Percentiles rank a stretch among this genome's conserved stretches.
Conservation (phyloP, 2,329 filamentous ascomycete genomes). For the Ophiocordyceps camponoti-floridani region DNA sequence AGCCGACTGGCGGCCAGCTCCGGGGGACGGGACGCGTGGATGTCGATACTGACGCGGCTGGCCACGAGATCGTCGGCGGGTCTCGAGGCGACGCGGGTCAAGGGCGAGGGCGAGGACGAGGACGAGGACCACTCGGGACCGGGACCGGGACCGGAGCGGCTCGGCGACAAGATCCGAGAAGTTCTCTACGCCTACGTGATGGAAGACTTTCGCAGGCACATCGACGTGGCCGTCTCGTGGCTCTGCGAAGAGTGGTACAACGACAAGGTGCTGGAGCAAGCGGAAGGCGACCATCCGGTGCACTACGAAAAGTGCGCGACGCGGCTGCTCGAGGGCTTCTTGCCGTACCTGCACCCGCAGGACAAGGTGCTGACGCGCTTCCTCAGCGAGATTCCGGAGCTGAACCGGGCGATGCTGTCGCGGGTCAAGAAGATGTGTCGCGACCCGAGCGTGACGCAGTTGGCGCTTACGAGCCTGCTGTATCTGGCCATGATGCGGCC, state of each 20-base stretch:
- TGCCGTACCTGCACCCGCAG: slow-evolving; percentile 78
- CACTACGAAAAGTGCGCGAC: slow-evolving; percentile 69
- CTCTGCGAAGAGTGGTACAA: slow-evolving; percentile 97
- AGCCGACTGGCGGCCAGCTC: slow-evolving; percentile 69
- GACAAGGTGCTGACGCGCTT: slow-evolving; percentile 86
- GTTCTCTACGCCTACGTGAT: slow-evolving; percentile 71
- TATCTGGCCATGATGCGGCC: slow-evolving; percentile 53
- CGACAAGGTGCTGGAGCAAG: slow-evolving; percentile 37
- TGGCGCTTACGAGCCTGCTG: slow-evolving; percentile 45
- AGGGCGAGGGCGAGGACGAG: slow-evolving; percentile 43
- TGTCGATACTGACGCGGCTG: slow-evolving; percentile 69
- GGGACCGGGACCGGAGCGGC: slow-evolving; percentile 27
- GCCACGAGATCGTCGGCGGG: slow-evolving; percentile 63
- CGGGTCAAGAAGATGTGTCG: slow-evolving; percentile 51
- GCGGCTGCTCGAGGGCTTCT: slow-evolving; percentile 71
- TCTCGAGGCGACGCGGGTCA: slow-evolving; percentile 41
- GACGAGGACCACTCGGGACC: slow-evolving; percentile 22
- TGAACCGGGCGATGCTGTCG: slow-evolving; percentile 54
- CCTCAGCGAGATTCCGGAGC: slow-evolving; percentile 72
- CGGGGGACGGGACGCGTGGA: slow-evolving; percentile 78
- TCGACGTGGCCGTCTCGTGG: slow-evolving; percentile 85
- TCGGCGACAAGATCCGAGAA: slow-evolving; percentile 59
- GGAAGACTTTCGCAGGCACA: slow-evolving; percentile 77
- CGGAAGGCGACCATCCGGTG: slow-evolving; percentile 27
- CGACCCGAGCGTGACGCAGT: slow-evolving; percentile 44